These are phyloP conservation scores for Heliocybe sulcata DNA, from an alignment of 1,284 basidiomycete species.

Conservation along the genomic window DNA sequence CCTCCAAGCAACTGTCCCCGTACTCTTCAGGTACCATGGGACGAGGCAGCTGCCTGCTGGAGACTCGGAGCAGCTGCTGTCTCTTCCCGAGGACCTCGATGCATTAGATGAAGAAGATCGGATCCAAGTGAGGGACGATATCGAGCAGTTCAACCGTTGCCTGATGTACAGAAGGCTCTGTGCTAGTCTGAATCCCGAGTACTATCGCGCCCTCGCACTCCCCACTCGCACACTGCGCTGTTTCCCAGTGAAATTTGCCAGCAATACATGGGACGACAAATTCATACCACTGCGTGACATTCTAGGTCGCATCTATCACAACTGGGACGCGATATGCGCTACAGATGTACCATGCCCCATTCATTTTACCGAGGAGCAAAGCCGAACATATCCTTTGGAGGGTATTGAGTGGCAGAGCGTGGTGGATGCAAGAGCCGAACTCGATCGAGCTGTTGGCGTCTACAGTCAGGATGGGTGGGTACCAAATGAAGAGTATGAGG, in stretches of 20 bases:
- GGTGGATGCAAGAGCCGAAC: not conserved
- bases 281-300: not conserved
- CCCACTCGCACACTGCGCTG: not conserved
- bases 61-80: not conserved
- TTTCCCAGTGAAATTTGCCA: not conserved
- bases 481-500: not conserved
- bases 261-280: not conserved
- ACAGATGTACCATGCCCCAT: not conserved
- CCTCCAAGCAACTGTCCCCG: not conserved
- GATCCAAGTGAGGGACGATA: not conserved
- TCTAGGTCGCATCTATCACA: not conserved
- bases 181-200: not conserved
- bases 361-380: not conserved
- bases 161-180: not conserved
- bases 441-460: not conserved
- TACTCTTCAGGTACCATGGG: not conserved
- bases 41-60: not conserved
- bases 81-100: not conserved
- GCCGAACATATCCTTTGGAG: not conserved
- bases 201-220: not conserved
- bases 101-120: not conserved
- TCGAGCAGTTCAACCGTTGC: not conserved
- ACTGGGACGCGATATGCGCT: not conserved
- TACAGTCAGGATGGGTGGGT: not conserved
- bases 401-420: not conserved